Evolutionary conservation across 768 basidiomycete species (phyloP).

Genomic region (Termitomyces sp.): DNA sequence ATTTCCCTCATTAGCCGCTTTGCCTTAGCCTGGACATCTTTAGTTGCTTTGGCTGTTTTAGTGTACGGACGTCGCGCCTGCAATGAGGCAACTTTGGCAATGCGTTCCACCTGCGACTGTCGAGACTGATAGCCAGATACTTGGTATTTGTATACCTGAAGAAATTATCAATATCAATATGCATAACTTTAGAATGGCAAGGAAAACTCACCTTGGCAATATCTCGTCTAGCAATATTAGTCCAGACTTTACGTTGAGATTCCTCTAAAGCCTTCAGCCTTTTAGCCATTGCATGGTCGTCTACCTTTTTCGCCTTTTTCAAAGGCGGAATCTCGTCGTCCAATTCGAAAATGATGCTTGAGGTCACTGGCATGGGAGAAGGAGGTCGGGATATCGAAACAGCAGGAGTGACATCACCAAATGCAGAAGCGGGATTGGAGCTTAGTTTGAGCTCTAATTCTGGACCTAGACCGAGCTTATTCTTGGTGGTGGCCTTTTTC

Average conservation of each 20-base stretch:
- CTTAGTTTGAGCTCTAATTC: constrained; percentile 50
- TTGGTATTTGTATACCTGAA: constrained; percentile 79
- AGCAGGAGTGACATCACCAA: constrained; percentile 67
- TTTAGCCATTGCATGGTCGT: constrained; percentile 68
- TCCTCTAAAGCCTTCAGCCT: constrained; percentile 79
- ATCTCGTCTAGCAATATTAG: constrained; percentile 80
- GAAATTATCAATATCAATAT: constrained; percentile 10
- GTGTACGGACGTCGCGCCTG: constrained; percentile 77
- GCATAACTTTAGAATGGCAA: background rate
- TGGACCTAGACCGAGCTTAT: constrained; percentile 44
- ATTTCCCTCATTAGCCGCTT: constrained; percentile 93
- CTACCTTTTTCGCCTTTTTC: constrained; percentile 74
- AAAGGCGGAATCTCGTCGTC: constrained; percentile 68
- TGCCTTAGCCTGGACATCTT: constrained; percentile 81
- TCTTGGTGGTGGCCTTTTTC: constrained; percentile 60
- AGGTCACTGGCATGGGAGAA: constrained; percentile 58
- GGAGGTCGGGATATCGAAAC: constrained; percentile 58
- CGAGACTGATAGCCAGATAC: constrained; percentile 62
- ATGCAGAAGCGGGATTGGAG: constrained; percentile 51
- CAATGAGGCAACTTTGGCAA: constrained; percentile 69
- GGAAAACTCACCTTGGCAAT: constrained; percentile 63
- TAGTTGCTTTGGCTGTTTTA: constrained; percentile 71
- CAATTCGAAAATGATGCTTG: constrained; percentile 67
- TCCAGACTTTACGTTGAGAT: constrained; percentile 86
- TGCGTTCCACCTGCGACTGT: constrained; percentile 68